A percentile compares a stretch with the other conserved stretches of the same genome.
Conservation (phyloP, 352 stramenopile genomes). For the Blastocystis sp. region DNA sequence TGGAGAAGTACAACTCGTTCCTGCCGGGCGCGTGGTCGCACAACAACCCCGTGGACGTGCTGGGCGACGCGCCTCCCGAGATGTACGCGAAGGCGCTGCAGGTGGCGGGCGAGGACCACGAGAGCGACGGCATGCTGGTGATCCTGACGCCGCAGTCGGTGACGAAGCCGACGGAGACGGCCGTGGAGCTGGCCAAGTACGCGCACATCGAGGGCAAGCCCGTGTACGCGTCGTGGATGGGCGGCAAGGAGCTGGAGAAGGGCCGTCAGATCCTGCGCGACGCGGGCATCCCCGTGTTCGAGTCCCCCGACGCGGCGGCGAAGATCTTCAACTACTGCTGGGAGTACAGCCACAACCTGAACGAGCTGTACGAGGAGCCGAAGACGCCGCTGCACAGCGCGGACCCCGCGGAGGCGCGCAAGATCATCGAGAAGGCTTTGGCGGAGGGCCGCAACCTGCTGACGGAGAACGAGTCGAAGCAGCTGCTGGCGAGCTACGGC, state of each 20-base stretch:
- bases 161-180: conserved; percentile 73
- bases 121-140: conserved; percentile 72
- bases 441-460: no score
- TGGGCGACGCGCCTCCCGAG: conserved; percentile 72
- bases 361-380: not conserved
- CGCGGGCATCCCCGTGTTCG: conserved; percentile 31
- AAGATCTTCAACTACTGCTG: conserved; percentile 69
- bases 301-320: conserved; percentile 70
- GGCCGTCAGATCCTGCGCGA: conserved; percentile 71
- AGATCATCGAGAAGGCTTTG: no score
- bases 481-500: conserved; percentile 56
- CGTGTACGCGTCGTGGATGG: conserved; percentile 74
- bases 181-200: conserved; percentile 71
- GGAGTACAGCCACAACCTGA: conserved; percentile 46
- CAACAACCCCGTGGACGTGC: conserved; percentile 73
- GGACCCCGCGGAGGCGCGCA: not conserved
- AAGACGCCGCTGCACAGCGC: conserved; percentile 23
- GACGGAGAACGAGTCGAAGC: conserved; percentile 59
- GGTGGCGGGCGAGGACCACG: conserved; percentile 71
- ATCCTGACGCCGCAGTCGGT: conserved; percentile 74
- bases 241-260: conserved; percentile 70
- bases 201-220: conserved; percentile 72
- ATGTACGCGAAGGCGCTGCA: conserved; percentile 72
- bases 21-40: conserved; percentile 71
- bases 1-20: conserved; percentile 71